Percentiles rank a stretch among this genome's conserved stretches.
These are phyloP conservation scores for Mortierella sp. DNA, from an alignment of 371 early-diverging fungal genomes.

Conservation along the genomic window DNA sequence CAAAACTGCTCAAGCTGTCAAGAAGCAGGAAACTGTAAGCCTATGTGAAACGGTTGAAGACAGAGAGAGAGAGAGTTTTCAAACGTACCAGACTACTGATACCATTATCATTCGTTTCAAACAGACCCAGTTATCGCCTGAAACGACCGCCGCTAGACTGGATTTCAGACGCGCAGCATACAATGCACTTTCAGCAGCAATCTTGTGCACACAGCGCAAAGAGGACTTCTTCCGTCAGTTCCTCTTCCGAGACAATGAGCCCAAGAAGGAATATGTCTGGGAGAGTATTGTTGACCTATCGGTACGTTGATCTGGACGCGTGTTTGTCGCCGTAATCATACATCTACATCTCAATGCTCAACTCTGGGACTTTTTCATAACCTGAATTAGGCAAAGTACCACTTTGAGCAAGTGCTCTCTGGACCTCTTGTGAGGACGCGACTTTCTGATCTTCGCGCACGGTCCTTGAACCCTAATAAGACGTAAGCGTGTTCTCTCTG, in stretches of 20 bases:
- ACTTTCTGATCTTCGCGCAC: conserved; percentile 55
- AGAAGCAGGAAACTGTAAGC: conserved; percentile 44
- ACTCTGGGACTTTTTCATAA: conserved; percentile 1
- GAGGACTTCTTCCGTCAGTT: conserved; percentile 60
- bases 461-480: conserved; percentile 36
- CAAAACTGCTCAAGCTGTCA: conserved; percentile 47
- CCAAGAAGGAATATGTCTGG: conserved; percentile 61
- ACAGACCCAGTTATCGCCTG: conserved; percentile 34
- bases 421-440: conserved; percentile 52
- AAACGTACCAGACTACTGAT: too few relatives aligned
- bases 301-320: conserved; percentile 9
- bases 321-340: not conserved
- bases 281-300: conserved; percentile 62
- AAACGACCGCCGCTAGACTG: conserved; percentile 30
- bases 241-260: conserved; percentile 57
- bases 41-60: too few relatives aligned
- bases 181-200: conserved; percentile 66
- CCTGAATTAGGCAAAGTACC: conserved; percentile 29
- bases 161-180: conserved; percentile 70
- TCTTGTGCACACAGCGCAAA: conserved; percentile 63
- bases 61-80: too few relatives aligned
- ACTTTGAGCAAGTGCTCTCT: conserved; percentile 49
- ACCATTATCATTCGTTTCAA: not conserved
- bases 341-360: not conserved
- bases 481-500: conserved; percentile 18